Percentiles rank a stretch among this genome's conserved stretches.
phyloP scores from a whole-genome alignment of 192 early-diverging fungal genomes.

The Oehlia diaphana region DNA sequence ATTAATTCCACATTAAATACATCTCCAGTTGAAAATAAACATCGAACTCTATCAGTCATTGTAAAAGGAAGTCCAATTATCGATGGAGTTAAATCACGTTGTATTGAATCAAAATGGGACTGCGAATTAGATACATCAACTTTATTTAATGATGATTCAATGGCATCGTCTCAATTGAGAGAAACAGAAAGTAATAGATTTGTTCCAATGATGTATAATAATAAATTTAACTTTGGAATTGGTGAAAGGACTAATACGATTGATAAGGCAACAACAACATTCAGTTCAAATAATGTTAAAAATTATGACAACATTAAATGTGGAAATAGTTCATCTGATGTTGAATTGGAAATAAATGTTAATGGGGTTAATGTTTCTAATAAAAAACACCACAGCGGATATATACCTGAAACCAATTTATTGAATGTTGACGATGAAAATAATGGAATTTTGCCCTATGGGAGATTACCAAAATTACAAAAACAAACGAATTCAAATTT shows the following conservation, averaged over 20 bases:
- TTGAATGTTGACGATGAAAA: background rate
- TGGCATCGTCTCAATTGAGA: background rate
- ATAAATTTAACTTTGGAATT: no score
- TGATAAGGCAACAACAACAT: no score
- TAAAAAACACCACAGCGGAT: no score
- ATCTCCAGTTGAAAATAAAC: constrained; percentile 28
- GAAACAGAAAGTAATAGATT: background rate
- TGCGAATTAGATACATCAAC: constrained; percentile 53
- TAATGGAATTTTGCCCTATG: background rate
- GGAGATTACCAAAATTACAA: background rate
- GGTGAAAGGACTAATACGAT: no score
- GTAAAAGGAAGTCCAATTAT: constrained; percentile 51
- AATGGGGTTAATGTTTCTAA: no score
- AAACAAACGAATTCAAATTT: background rate
- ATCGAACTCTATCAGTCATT: constrained; percentile 49
- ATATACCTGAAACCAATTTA: background rate
- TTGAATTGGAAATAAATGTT: background rate
- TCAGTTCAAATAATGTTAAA: background rate
- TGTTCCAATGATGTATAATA: no score
- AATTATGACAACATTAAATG: no score
- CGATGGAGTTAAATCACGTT: constrained; percentile 40
- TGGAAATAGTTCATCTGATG: background rate
- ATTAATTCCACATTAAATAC: background rate
- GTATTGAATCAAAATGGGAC: constrained; percentile 61
- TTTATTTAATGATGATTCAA: constrained; percentile 33